Percentiles rank a stretch among this genome's conserved stretches.
Conservation (phyloP, 129 eudicot species). For the Lactuca saligna region DNA sequence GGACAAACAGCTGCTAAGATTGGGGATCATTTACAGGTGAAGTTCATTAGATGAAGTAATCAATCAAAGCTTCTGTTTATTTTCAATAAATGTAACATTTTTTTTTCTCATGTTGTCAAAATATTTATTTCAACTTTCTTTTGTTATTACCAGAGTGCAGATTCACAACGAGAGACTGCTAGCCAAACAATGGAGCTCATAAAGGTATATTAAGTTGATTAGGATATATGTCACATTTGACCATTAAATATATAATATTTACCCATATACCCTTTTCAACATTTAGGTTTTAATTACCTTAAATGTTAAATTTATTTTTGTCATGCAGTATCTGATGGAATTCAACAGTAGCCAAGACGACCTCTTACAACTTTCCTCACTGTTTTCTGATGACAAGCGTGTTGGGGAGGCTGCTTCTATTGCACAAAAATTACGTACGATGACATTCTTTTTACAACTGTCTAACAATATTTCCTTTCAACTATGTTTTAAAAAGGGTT, state of each 20-base stretch:
- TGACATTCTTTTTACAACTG: constrained; percentile 17
- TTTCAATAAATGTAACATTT: not conserved
- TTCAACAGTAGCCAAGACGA: constrained; percentile 84
- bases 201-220: constrained; percentile 51
- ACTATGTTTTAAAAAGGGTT: not conserved
- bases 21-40: constrained; percentile 97
- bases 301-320: constrained; percentile 16
- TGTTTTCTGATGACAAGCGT: constrained; percentile 93
- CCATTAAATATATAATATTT: not conserved
- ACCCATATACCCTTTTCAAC: not conserved
- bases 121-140: not conserved
- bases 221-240: constrained; percentile 14
- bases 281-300: constrained; percentile 10
- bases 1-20: constrained; percentile 99
- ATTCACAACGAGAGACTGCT: constrained; percentile 94
- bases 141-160: constrained; percentile 71
- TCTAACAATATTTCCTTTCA: not conserved
- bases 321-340: constrained; percentile 81
- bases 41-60: too few species aligned
- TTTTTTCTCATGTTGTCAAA: constrained; percentile 1
- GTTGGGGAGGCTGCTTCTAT: constrained; percentile 96
- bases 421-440: constrained; percentile 90
- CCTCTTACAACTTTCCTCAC: constrained; percentile 73
- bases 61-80: constrained; percentile 4
- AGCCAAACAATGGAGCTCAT: constrained; percentile 93